phyloP scores from a whole-genome alignment of 306 rosid species.

The Cicer chorassanicum region DNA sequence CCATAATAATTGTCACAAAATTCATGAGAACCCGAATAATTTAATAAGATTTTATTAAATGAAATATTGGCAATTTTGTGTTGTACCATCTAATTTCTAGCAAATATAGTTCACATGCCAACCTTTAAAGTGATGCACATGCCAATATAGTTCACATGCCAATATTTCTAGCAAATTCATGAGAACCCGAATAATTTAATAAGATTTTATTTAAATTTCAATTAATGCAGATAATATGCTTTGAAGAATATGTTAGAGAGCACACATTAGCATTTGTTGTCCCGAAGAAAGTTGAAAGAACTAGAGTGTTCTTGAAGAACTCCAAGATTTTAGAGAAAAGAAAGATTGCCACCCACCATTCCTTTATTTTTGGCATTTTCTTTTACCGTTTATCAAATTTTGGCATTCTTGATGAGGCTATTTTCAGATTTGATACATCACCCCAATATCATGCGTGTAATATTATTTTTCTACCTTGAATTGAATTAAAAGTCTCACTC shows the following conservation, averaged over 20 bases:
- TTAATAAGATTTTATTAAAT: no score
- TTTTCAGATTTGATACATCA: background rate
- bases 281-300: background rate
- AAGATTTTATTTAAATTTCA: no score
- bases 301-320: background rate
- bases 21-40: no score
- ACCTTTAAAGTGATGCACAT: no score
- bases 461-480: background rate
- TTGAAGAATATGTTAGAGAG: background rate
- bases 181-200: no score
- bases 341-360: background rate
- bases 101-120: no score
- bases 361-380: constrained; percentile 11
- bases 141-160: no score
- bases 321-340: constrained; percentile 4
- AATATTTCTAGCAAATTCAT: no score
- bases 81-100: no score
- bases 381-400: background rate
- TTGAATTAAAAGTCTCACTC: background rate
- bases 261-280: background rate
- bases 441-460: background rate
- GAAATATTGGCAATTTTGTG: no score
- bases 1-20: no score
- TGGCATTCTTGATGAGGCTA: background rate
- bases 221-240: no score